Base-by-base conservation (phyloP, 1,284 basidiomycete genomes). In the Paramarasmius palmivorus region DNA sequence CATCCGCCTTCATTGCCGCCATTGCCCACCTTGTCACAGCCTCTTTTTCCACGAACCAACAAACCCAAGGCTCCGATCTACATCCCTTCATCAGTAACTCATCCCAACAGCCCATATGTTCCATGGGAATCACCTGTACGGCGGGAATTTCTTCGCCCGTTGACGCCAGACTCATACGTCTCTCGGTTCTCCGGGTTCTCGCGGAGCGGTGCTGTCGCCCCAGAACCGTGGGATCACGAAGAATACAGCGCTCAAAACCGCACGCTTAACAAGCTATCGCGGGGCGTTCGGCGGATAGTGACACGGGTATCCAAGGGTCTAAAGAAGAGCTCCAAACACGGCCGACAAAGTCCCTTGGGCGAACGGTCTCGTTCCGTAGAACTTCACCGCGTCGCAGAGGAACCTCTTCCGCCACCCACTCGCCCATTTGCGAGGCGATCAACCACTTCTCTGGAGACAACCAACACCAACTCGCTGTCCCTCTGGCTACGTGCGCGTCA, bases 41-140 rank as follows among this genome's bases (percentile, higher is more conserved):
- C 57, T 14, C 40, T 55, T 14, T 58, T 58, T 49, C 42, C 50
- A 35, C 47, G 47, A n/a, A 44, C 46, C 32, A 38, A 37, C 23
- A 19, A 32, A 20, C 44, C 40, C 15, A 34, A 36, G 26, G 54
- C 53, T 44, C 38, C 41, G 32, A 48, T 53, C 25, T 56, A 55
- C 10, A 49, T 55, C 12, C 50, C 55, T 29, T 38, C 58, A 8
- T 17, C 44, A 29, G 17, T 59, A 19, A 46, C 42, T 25, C 75
- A 78, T 59, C 74, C 74, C 4, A 80, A 80, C 51, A 77, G 73
- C 60, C 77, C 78, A 25, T 78, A 77, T 50, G 72, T 76, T 5
- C 77, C 76, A 12, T 79, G 75, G 75, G 58, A 68, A 4, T 65
- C 68, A 22, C 64, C 69, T n/a, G 61, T 67, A 46, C 69, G 74